Evolutionary conservation across 2,329 filamentous ascomycete genomes (phyloP).

Genomic region (Aciculosporium take): DNA sequence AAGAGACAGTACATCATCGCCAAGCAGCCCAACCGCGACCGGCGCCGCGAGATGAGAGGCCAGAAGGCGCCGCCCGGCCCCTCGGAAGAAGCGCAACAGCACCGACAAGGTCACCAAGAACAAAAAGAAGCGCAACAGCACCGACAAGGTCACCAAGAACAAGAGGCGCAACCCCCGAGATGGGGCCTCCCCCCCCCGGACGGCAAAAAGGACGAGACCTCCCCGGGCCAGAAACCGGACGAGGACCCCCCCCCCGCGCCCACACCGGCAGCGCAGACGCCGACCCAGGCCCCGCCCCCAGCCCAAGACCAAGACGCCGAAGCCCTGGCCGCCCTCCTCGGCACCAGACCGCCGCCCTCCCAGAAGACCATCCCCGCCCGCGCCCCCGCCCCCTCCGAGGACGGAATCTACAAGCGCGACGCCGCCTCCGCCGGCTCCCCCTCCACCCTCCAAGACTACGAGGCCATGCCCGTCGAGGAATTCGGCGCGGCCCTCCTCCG

Average conservation of each 20-base stretch:
- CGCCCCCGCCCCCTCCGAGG: constrained; percentile 36
- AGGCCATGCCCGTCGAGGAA: constrained; percentile 80
- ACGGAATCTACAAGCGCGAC: constrained; percentile 56
- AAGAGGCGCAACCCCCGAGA: too few relatives aligned
- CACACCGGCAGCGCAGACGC: background rate
- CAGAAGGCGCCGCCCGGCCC: constrained; percentile 34
- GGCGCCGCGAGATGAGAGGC: constrained; percentile 40
- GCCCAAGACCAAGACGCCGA: constrained; percentile 36
- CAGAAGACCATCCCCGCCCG: constrained; percentile 36
- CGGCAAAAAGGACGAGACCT: constrained; percentile 17
- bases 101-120: constrained; percentile 18
- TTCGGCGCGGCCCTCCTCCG: constrained; percentile 83
- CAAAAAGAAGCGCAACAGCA: background rate
- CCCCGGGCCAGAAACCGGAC: background rate
- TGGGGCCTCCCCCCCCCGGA: constrained; percentile 37
- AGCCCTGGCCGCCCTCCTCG: constrained; percentile 54
- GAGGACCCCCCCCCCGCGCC: background rate
- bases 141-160: background rate
- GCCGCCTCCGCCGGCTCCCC: constrained; percentile 58
- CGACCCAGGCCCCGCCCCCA: background rate
- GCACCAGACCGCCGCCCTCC: constrained; percentile 26
- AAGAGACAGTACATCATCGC: constrained; percentile 40
- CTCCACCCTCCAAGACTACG: constrained; percentile 71
- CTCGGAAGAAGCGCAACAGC: constrained; percentile 39
- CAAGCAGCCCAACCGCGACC: constrained; percentile 45